A percentile compares a stretch with the other conserved stretches of the same genome.
Evolutionary conservation across 2,329 filamentous ascomycete species (phyloP).

Genomic region (Colletotrichum trifolii): DNA sequence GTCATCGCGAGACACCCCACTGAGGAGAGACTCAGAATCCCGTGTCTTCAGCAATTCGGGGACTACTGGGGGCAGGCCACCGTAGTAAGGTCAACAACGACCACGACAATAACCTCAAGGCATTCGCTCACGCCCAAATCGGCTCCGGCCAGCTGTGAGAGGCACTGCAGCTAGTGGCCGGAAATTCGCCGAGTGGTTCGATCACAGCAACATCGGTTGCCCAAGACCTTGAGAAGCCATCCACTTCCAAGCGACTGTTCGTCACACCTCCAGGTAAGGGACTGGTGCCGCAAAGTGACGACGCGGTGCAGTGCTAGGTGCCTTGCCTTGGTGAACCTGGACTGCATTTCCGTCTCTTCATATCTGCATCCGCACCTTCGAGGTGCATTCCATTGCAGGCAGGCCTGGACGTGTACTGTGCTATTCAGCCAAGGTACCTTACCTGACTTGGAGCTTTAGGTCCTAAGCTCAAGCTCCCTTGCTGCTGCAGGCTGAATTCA

Average conservation of each 20-base stretch:
- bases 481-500: slow-evolving; percentile 17
- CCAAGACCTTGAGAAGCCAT: neutral
- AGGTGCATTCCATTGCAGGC: neutral
- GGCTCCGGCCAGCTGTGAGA: neutral
- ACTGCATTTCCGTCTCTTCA: slow-evolving; percentile 7
- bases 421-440: too few relatives aligned
- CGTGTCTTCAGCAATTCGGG: too few relatives aligned
- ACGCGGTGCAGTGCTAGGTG: slow-evolving; percentile 25
- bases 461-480: neutral
- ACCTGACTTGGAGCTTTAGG: neutral
- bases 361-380: neutral
- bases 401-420: too few relatives aligned
- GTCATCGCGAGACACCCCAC: slow-evolving; percentile 1
- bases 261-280: too few relatives aligned
- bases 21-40: slow-evolving; percentile 1
- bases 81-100: too few relatives aligned
- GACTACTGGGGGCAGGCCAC: too few relatives aligned
- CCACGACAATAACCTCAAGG: too few relatives aligned
- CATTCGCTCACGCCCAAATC: too few relatives aligned
- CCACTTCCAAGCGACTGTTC: neutral
- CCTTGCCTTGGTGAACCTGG: slow-evolving; percentile 6
- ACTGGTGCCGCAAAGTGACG: slow-evolving; percentile 23
- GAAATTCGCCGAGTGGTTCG: slow-evolving; percentile 31
- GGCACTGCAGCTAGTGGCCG: slow-evolving; percentile 13
- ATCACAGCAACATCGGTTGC: slow-evolving; percentile 5